phyloP scores from a whole-genome alignment of 306 rosid species.

The Begonia fuchsioides region DNA sequence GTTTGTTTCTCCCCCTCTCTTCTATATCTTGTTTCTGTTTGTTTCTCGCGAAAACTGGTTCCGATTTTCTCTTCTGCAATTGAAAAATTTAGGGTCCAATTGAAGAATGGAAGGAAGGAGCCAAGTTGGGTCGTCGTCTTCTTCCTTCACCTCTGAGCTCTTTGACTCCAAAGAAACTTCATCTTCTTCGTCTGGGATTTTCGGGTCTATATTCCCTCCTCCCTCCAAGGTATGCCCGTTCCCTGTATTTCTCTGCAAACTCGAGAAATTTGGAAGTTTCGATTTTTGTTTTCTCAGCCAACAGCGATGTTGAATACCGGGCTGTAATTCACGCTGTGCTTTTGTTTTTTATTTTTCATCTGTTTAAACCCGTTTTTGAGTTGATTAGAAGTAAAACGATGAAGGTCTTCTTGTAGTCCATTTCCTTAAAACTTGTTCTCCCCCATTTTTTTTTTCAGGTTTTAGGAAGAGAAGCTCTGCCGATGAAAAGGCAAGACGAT shows the following conservation, averaged over 20 bases:
- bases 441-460: constrained; percentile 24
- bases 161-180: constrained; percentile 40
- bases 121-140: constrained; percentile 25
- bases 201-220: constrained; percentile 42
- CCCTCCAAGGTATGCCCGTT: constrained; percentile 31
- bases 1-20: too few species aligned
- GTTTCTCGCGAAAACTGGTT: not conserved
- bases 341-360: too few species aligned
- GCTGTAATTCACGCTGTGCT: too few species aligned
- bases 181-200: constrained; percentile 41
- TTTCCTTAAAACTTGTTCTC: too few species aligned
- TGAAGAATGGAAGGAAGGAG: constrained; percentile 17
- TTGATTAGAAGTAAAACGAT: too few species aligned
- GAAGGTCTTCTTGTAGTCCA: too few species aligned
- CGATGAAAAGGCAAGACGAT: constrained; percentile 23
- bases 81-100: not conserved
- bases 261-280: too few species aligned
- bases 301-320: too few species aligned
- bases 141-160: constrained; percentile 60
- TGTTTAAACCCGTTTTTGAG: too few species aligned
- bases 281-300: too few species aligned
- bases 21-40: not conserved
- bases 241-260: not conserved
- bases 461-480: constrained; percentile 48
- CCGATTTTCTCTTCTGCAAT: too few species aligned